A percentile compares a stretch with the other conserved stretches of the same genome.
phyloP scores from a whole-genome alignment of 208 protist genomes.

The Trypanosoma lewisi region DNA sequence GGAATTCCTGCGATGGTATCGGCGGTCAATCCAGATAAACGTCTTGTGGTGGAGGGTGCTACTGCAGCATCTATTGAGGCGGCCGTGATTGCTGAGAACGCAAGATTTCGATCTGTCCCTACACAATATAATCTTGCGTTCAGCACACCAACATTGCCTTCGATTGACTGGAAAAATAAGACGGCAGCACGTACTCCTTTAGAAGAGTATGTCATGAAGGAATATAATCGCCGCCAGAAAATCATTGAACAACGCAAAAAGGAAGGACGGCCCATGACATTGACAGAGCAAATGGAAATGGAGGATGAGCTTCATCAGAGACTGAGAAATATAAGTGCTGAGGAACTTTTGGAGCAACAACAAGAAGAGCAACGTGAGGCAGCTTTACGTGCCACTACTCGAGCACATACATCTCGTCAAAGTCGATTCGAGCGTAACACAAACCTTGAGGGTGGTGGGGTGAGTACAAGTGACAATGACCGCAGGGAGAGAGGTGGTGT shows the following conservation, averaged over 20 bases:
- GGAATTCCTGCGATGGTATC: slow-evolving; percentile 52
- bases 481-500: slow-evolving; percentile 1
- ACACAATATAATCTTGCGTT: slow-evolving; percentile 51
- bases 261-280: slow-evolving; percentile 74
- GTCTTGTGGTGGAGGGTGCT: slow-evolving; percentile 60
- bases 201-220: slow-evolving; percentile 77
- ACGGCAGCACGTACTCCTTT: slow-evolving; percentile 36
- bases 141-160: slow-evolving; percentile 41
- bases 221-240: slow-evolving; percentile 70
- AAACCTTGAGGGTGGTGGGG: slow-evolving; percentile 24
- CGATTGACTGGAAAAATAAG: slow-evolving; percentile 69
- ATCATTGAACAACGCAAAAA: slow-evolving; percentile 62
- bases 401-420: slow-evolving; percentile 22
- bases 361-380: slow-evolving; percentile 43
- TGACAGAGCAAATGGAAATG: slow-evolving; percentile 78
- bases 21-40: slow-evolving; percentile 42
- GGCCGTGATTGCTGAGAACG: slow-evolving; percentile 63
- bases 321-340: slow-evolving; percentile 42
- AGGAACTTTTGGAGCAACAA: slow-evolving; percentile 58
- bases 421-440: slow-evolving; percentile 31
- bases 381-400: slow-evolving; percentile 31
- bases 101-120: slow-evolving; percentile 34
- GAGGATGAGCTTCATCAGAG: slow-evolving; percentile 65
- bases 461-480: slow-evolving; percentile 13
- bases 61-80: slow-evolving; percentile 68